Conservation (phyloP, 768 basidiomycete species). For the Leccinellum luteum region DNA sequence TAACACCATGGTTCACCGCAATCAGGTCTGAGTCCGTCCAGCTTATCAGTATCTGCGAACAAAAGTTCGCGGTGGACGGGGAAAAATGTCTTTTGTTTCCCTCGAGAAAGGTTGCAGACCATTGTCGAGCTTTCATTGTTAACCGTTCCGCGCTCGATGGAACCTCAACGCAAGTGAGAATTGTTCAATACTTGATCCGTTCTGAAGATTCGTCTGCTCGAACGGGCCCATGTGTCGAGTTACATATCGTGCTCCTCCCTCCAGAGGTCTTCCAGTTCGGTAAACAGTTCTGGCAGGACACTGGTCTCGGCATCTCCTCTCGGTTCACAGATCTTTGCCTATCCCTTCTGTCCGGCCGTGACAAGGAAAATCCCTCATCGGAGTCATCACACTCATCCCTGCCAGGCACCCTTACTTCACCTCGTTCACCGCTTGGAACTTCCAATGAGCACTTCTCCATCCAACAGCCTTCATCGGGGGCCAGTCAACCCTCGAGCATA, state of each 20-base stretch:
- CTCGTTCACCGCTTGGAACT: no score
- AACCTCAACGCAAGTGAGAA: constrained; percentile 46
- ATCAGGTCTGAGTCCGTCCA: constrained; percentile 29
- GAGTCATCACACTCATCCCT: constrained; percentile 31
- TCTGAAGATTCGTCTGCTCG: constrained; percentile 45
- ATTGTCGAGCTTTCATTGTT: constrained; percentile 72
- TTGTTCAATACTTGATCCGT: constrained; percentile 69
- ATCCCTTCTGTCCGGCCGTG: constrained; percentile 54
- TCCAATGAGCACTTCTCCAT: constrained; percentile 18
- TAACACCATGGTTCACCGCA: not conserved
- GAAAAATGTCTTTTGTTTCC: constrained; percentile 83
- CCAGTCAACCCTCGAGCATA: constrained; percentile 3
- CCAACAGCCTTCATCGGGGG: constrained; percentile 21
- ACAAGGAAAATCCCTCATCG: constrained; percentile 19
- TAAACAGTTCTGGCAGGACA: constrained; percentile 96
- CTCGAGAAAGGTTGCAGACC: constrained; percentile 65
- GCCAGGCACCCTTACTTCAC: constrained; percentile 11
- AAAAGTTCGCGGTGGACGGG: constrained; percentile 67
- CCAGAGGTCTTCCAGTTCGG: constrained; percentile 57
- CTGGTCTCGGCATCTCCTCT: constrained; percentile 86
- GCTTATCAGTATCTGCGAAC: constrained; percentile 75
- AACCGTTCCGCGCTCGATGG: constrained; percentile 44
- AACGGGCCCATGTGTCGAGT: constrained; percentile 44
- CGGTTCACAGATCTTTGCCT: constrained; percentile 86
- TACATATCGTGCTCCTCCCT: constrained; percentile 84